Percentiles rank a stretch among this genome's conserved stretches.
phyloP scores from a whole-genome alignment of 257 asterid species.

The Galeopsis tetrahit region DNA sequence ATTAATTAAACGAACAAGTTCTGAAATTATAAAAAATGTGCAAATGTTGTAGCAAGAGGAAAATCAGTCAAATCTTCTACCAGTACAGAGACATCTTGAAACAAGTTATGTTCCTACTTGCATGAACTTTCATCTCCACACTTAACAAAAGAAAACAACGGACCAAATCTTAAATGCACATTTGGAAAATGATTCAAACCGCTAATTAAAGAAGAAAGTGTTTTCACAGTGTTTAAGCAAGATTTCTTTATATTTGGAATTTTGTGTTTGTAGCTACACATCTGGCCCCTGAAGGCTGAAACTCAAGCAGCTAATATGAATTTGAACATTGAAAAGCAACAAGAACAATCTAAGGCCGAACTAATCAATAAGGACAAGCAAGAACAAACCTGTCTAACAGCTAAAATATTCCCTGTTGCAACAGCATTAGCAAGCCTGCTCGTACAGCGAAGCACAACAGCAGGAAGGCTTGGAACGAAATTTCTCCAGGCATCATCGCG shows the following conservation, averaged over 20 bases:
- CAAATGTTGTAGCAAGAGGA: background rate
- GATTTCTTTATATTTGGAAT: background rate
- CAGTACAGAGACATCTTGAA: background rate
- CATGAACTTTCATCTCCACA: background rate
- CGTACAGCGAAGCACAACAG: slow-evolving; percentile 75
- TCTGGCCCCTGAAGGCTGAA: background rate
- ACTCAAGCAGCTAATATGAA: background rate
- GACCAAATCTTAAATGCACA: background rate
- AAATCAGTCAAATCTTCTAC: slow-evolving; percentile 1
- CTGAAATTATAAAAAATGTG: background rate
- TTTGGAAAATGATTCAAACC: background rate
- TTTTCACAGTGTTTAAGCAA: slow-evolving; percentile 17
- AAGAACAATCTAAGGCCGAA: background rate
- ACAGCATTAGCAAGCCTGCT: slow-evolving; percentile 77
- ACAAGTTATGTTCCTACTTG: background rate
- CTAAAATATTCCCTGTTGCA: slow-evolving; percentile 68
- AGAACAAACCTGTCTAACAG: slow-evolving; percentile 64
- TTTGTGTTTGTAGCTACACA: background rate
- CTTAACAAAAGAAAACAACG: background rate
- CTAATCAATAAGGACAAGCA: slow-evolving; percentile 2
- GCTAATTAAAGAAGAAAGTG: background rate
- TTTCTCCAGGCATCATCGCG: slow-evolving; percentile 80
- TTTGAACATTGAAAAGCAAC: slow-evolving; percentile 20
- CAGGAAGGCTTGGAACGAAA: slow-evolving; percentile 78
- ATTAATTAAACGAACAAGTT: background rate